Base-by-base conservation (phyloP, 1,284 basidiomycete species). In the Puccinia brachypodii region DNA sequence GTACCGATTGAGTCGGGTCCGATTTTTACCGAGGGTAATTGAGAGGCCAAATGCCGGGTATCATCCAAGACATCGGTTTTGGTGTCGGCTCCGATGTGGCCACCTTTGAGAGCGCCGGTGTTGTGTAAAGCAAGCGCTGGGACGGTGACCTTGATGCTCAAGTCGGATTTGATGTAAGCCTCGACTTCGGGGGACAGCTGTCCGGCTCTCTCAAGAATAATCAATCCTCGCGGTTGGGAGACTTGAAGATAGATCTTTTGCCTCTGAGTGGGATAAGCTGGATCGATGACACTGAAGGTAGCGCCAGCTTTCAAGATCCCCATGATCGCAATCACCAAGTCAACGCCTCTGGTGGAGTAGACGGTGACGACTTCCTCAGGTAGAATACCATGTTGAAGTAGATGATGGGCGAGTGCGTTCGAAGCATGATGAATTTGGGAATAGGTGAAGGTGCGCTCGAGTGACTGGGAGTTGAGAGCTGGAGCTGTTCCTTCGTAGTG, bases 351-450 rank as follows among this genome's bases (percentile, higher is more conserved):
- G 85, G 98, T 92, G 0, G 97, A 97, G 86, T 99, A 99, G n/a
- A 99, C 93, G 91, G 97, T 98, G 79, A 99, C 95, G 28, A 99
- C 95, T 85, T 99, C 97, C 84, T 96, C 96, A 38, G 95, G 89
- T 87, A 96, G 90, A 16, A 99, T 88, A 16, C 96, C 96, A 22
- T 90, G 91, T 84, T 92, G 90, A 76, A 98, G 88, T 75, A 99
- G 90, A 84, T 97, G 91, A 86, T 99, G 96, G 0, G 97, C 93
- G 9, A 99, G 89, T 25, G 96, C 89, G 86, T 99, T 99, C 4
- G 92, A 91, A 9, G 96, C 94, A 74, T 90, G 90, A 82, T 94
- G 91, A 84, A 99, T 94, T 83, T 92, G 90, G 69, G 89, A 89
- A 85, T 99, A 99, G 0, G 92, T 92, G 87, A 92, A 95, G 0